Evolutionary conservation across 768 basidiomycete species (phyloP).

Genomic region (Podaxis carcinomalis): DNA sequence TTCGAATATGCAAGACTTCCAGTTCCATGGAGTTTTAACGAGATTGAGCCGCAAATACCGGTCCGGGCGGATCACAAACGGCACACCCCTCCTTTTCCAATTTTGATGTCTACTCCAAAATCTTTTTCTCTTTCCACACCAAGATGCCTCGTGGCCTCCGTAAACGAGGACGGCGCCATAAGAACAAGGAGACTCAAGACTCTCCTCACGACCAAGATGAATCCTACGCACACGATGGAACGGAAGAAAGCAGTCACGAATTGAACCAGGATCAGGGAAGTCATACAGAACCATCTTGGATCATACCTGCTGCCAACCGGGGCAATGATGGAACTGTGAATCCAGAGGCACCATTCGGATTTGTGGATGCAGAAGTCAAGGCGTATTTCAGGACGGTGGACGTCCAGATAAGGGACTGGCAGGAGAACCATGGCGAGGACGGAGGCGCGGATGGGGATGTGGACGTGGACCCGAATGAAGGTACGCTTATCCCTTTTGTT

Average conservation of each 20-base stretch:
- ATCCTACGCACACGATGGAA: neutral
- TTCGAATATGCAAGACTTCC: neutral
- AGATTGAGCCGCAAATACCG: neutral
- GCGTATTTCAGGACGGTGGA: slow-evolving; percentile 92
- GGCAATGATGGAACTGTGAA: slow-evolving; percentile 32
- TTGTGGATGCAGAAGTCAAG: slow-evolving; percentile 85
- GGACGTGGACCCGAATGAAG: slow-evolving; percentile 67
- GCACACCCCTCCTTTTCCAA: neutral
- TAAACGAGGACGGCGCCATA: slow-evolving; percentile 76
- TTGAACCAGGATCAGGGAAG: slow-evolving; percentile 14
- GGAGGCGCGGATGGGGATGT: slow-evolving; percentile 32
- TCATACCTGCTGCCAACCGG: slow-evolving; percentile 37
- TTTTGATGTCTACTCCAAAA: neutral
- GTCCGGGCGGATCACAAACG: neutral
- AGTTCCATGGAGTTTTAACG: neutral
- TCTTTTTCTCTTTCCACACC: neutral
- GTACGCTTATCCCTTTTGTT: slow-evolving; percentile 30
- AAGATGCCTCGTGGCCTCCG: slow-evolving; percentile 71
- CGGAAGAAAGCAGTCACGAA: slow-evolving; percentile 13
- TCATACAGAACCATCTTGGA: slow-evolving; percentile 64
- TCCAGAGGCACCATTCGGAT: slow-evolving; percentile 82
- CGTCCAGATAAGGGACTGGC: slow-evolving; percentile 84
- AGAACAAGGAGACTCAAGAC: slow-evolving; percentile 35
- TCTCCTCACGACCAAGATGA: slow-evolving; percentile 11
- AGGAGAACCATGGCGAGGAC: slow-evolving; percentile 42